These are phyloP conservation scores for Spathaspora girioi DNA, from an alignment of 805 yeast species.

Conservation along the genomic window DNA sequence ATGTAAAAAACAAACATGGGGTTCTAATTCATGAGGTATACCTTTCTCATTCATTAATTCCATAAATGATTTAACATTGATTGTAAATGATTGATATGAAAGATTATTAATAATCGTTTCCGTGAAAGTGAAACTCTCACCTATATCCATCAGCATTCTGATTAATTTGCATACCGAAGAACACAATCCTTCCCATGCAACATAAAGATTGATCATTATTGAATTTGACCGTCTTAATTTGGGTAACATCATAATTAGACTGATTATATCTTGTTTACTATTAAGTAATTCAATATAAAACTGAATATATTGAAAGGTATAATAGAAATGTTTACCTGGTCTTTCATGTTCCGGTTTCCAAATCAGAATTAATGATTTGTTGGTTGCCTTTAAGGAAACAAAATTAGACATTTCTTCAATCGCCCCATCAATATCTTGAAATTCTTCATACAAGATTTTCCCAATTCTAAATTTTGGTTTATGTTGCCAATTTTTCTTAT, in stretches of 20 bases:
- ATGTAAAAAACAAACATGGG: conserved; percentile 41
- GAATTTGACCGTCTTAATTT: conserved; percentile 77
- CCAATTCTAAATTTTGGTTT: conserved; percentile 75
- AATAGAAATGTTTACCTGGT: conserved; percentile 89
- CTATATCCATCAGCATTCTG: conserved; percentile 41
- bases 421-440: conserved; percentile 52
- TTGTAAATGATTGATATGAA: conserved; percentile 40
- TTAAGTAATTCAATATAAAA: conserved; percentile 59
- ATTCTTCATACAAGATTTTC: conserved; percentile 51
- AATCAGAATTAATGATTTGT: conserved; percentile 72
- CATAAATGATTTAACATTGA: conserved; percentile 28
- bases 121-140: conserved; percentile 42
- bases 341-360: conserved; percentile 94
- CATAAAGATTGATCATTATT: conserved; percentile 63
- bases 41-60: conserved; percentile 25
- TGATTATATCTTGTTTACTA: conserved; percentile 51
- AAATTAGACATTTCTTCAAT: conserved; percentile 59
- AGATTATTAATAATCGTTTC: conserved; percentile 49
- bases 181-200: conserved; percentile 66
- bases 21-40: conserved; percentile 34
- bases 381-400: conserved; percentile 61
- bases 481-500: conserved; percentile 91
- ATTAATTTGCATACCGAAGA: conserved; percentile 48
- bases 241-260: conserved; percentile 58
- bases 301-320: conserved; percentile 63